phyloP scores from a whole-genome alignment of 1,284 basidiomycete species.

The Pseudozyma thailandica region DNA sequence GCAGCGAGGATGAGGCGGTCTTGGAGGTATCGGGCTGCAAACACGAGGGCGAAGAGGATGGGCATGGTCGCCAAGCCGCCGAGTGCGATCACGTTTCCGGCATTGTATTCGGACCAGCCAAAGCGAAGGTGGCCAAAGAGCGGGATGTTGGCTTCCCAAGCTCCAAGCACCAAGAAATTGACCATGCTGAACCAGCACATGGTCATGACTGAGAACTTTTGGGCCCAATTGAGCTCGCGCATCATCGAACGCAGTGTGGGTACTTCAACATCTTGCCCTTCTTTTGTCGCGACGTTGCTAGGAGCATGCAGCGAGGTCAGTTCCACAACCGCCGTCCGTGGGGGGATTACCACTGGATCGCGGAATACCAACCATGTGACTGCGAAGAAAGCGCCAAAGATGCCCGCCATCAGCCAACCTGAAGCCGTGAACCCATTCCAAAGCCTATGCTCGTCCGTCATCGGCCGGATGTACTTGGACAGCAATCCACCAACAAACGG shows the following conservation, averaged over 20 bases:
- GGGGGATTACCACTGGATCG: slow-evolving; percentile 16
- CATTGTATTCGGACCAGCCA: slow-evolving; percentile 48
- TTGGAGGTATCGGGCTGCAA: slow-evolving; percentile 38
- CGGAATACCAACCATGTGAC: slow-evolving; percentile 27
- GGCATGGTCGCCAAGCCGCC: slow-evolving; percentile 47
- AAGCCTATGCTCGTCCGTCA: slow-evolving; percentile 31
- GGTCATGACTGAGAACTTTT: slow-evolving; percentile 42
- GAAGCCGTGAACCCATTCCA: slow-evolving; percentile 51
- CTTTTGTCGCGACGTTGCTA: not conserved
- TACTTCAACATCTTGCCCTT: slow-evolving; percentile 1
- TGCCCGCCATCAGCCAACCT: slow-evolving; percentile 49
- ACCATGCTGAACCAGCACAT: slow-evolving; percentile 56
- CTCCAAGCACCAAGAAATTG: slow-evolving; percentile 50
- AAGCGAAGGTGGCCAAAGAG: slow-evolving; percentile 39
- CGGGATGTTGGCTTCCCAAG: slow-evolving; percentile 54
- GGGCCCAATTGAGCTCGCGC: slow-evolving; percentile 31
- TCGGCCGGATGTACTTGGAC: slow-evolving; percentile 28
- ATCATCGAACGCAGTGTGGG: slow-evolving; percentile 28
- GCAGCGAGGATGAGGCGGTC: slow-evolving; percentile 44
- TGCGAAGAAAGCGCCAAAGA: slow-evolving; percentile 34
- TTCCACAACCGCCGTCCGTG: slow-evolving; percentile 5
- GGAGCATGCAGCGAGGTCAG: slow-evolving; percentile 1
- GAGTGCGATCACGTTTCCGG: slow-evolving; percentile 50
- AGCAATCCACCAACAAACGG: slow-evolving; percentile 44
- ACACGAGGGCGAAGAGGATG: slow-evolving; percentile 45